Conservation (phyloP, 2,329 filamentous ascomycete species). For the Claviceps pazoutovae region DNA sequence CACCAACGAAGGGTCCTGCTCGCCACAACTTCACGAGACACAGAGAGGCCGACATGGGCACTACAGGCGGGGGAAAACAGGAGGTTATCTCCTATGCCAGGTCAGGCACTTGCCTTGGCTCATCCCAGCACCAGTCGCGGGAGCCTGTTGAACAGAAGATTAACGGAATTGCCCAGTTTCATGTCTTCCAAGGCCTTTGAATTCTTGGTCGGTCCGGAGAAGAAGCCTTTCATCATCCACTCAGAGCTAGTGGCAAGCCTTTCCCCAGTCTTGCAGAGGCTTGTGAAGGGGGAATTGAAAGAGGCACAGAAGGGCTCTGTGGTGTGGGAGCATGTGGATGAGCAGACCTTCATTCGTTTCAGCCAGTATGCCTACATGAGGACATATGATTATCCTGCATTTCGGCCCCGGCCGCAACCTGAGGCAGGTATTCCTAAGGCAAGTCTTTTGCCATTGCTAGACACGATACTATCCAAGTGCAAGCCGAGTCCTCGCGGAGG, state of each 20-base stretch:
- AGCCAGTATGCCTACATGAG: neutral
- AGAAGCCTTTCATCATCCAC: neutral
- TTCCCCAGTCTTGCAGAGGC: neutral
- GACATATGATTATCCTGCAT: neutral
- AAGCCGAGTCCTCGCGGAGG: too few species aligned
- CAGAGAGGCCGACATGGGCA: too few species aligned
- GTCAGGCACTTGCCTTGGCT: neutral
- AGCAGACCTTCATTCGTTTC: neutral
- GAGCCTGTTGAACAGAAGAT: neutral
- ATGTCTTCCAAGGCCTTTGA: neutral
- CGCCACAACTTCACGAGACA: too few species aligned
- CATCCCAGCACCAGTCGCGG: too few species aligned
- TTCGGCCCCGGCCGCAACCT: neutral
- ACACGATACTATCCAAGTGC: too few species aligned
- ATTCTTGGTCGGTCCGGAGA: neutral
- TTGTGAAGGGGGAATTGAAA: neutral
- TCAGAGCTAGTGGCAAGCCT: neutral
- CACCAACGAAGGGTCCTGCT: too few species aligned
- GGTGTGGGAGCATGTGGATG: neutral
- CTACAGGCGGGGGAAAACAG: neutral
- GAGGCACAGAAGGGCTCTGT: neutral
- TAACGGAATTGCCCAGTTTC: neutral
- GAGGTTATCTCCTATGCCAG: neutral
- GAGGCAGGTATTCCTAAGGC: neutral
- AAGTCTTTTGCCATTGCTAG: too few species aligned